phyloP scores from a whole-genome alignment of 805 yeast genomes.

The Nakazawaea peltata region DNA sequence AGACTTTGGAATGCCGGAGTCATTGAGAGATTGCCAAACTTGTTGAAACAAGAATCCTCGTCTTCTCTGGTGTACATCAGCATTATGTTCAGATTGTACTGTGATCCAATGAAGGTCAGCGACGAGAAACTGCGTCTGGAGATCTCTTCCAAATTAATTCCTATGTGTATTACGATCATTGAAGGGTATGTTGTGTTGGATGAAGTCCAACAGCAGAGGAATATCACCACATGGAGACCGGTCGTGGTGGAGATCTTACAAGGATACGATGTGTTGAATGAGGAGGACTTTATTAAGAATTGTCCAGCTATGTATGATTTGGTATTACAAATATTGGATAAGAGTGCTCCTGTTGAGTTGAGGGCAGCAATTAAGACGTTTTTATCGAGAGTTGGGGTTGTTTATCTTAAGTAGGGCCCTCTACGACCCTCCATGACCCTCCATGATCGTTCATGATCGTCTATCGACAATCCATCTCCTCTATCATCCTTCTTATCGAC shows the following conservation, averaged over 20 bases:
- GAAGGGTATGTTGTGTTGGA: slow-evolving; percentile 65
- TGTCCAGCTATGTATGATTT: slow-evolving; percentile 55
- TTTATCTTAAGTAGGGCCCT: slow-evolving; percentile 15
- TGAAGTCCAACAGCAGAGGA: slow-evolving; percentile 71
- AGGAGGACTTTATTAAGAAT: slow-evolving; percentile 53
- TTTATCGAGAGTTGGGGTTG: slow-evolving; percentile 42
- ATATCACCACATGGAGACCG: slow-evolving; percentile 82
- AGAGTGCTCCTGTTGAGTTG: slow-evolving; percentile 52
- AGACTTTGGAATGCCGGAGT: slow-evolving; percentile 87
- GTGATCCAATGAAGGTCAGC: slow-evolving; percentile 46
- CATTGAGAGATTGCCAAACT: slow-evolving; percentile 85
- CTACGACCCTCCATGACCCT: no score
- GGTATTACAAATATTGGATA: slow-evolving; percentile 51
- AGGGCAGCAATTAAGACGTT: slow-evolving; percentile 54
- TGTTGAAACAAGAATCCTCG: slow-evolving; percentile 85
- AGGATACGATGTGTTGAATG: slow-evolving; percentile 73
- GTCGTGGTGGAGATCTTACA: slow-evolving; percentile 83
- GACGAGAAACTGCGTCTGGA: slow-evolving; percentile 35
- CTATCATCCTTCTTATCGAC: no score
- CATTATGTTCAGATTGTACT: slow-evolving; percentile 71
- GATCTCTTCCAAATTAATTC: slow-evolving; percentile 49
- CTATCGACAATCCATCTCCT: no score
- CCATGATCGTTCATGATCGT: no score
- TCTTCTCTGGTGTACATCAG: slow-evolving; percentile 83
- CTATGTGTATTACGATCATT: slow-evolving; percentile 65